phyloP scores from a whole-genome alignment of 2,329 filamentous ascomycete genomes.

The Fusarium robinianum region DNA sequence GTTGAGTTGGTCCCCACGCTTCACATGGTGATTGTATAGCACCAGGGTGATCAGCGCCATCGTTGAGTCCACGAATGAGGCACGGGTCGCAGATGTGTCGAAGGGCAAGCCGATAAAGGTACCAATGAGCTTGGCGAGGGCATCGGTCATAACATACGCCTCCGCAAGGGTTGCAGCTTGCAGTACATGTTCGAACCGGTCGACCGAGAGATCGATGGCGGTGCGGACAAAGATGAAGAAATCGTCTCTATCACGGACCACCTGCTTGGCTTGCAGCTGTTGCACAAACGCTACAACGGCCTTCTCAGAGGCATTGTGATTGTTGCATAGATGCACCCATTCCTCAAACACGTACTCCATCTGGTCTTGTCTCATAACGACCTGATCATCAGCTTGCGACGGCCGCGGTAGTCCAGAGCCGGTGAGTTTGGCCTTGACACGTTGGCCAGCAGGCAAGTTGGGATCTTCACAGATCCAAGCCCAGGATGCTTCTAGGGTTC shows the following conservation, averaged over 20 bases:
- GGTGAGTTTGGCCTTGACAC: constrained; percentile 68
- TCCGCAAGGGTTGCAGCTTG: constrained; percentile 64
- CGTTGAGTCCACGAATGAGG: constrained; percentile 75
- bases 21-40: constrained; percentile 82
- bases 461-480: constrained; percentile 79
- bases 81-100: constrained; percentile 66
- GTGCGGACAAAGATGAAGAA: constrained; percentile 78
- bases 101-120: constrained; percentile 74
- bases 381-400: constrained; percentile 52
- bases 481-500: constrained; percentile 80
- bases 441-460: constrained; percentile 64
- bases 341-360: constrained; percentile 96
- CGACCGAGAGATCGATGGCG: constrained; percentile 78
- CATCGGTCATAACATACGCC: constrained; percentile 69
- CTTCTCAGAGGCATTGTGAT: constrained; percentile 74
- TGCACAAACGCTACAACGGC: constrained; percentile 76
- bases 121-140: constrained; percentile 78
- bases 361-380: constrained; percentile 71
- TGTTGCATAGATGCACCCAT: constrained; percentile 84
- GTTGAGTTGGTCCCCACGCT: constrained; percentile 79
- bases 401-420: constrained; percentile 48
- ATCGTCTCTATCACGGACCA: constrained; percentile 76
- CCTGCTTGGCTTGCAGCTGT: constrained; percentile 75
- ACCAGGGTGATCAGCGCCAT: constrained; percentile 79
- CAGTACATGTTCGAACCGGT: constrained; percentile 74